Base-by-base conservation (phyloP, 306 rosid species). In the Albizia julibrissin region DNA sequence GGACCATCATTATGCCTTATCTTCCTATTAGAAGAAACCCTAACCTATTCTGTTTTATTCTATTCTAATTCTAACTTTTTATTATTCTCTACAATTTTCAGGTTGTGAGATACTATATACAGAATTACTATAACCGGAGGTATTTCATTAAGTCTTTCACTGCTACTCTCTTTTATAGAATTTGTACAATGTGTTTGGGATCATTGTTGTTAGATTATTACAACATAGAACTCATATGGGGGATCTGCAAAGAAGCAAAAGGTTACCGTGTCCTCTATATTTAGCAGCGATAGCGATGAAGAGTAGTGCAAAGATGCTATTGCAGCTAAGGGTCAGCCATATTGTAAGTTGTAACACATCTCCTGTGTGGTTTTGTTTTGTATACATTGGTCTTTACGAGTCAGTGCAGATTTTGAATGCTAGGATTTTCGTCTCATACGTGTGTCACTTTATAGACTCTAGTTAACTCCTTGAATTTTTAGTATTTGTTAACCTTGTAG, bases 261-360 rank as follows among this genome's bases (percentile, higher is more conserved):
- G 75, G 89, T 83, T 26, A 75, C 84, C 0, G 75, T 89, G 21
- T 91, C 97, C 79, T 92, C 97, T 0, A 80, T 93, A 77, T 93
- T 95, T 44, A 64, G 90, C 62, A 83, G 89, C 5, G 94, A 92
- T 71, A 91, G 92, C 0, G 97, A 95, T 52, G 96, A 93, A 64
- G 97, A 93, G 64, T 87, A 81, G 83, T 56, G 78, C 40, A 49
- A 69, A 27, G 31, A 39, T 73, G 34, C 54, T 49, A 31, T 75
- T 69, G 81, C 82, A 27, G 81, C 73, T 22, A 59, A 33, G 72
- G 52, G 34, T 49, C 56, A 22, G 79, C 81, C 49, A 37, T 80
- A 74, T 43, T 8, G 40, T 75, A 85, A 61, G 72, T 43, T 8
- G 40, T 75, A 85, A 61, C 61, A 49, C 13, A 24, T 59, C 69